phyloP scores from a whole-genome alignment of 2,329 filamentous ascomycete genomes.

The Dactylellina haptotyla region DNA sequence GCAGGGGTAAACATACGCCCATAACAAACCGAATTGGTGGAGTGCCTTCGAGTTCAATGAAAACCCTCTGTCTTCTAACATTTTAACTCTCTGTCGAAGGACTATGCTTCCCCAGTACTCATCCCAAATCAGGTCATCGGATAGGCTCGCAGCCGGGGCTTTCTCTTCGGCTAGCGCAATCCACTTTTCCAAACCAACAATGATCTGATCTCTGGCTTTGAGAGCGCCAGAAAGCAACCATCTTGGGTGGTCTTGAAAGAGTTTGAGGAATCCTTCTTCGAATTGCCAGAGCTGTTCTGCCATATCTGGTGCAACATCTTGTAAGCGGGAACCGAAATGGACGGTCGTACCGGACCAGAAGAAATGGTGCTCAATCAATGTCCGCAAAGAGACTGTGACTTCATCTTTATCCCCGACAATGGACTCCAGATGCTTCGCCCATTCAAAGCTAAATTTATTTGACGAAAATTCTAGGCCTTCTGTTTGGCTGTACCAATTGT shows the following conservation, averaged over 20 bases:
- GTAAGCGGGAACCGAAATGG: constrained; percentile 26
- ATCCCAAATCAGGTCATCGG: constrained; percentile 30
- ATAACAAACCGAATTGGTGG: constrained; percentile 27
- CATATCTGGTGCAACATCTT: constrained; percentile 11
- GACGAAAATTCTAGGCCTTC: constrained; percentile 8
- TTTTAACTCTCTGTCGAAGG: constrained; percentile 15
- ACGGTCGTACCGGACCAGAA: constrained; percentile 35
- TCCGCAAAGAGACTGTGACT: neutral
- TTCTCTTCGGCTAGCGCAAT: constrained; percentile 12
- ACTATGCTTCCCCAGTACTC: constrained; percentile 41
- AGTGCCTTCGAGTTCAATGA: constrained; percentile 8
- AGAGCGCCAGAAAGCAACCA: constrained; percentile 30
- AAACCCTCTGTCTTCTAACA: neutral
- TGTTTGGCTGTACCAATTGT: constrained; percentile 37
- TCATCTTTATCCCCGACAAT: neutral
- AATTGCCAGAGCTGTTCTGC: constrained; percentile 28
- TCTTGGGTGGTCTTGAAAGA: constrained; percentile 38
- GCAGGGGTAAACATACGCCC: constrained; percentile 25
- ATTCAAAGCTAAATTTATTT: constrained; percentile 4
- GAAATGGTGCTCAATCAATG: constrained; percentile 29
- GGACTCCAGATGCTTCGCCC: constrained; percentile 6
- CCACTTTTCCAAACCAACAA: constrained; percentile 23
- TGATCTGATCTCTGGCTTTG: constrained; percentile 23
- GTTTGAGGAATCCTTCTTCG: constrained; percentile 38
- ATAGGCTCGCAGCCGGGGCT: constrained; percentile 12